Evolutionary conservation across 106 monocot genomes (phyloP).

Genomic region (Xerophyta viscosa): DNA sequence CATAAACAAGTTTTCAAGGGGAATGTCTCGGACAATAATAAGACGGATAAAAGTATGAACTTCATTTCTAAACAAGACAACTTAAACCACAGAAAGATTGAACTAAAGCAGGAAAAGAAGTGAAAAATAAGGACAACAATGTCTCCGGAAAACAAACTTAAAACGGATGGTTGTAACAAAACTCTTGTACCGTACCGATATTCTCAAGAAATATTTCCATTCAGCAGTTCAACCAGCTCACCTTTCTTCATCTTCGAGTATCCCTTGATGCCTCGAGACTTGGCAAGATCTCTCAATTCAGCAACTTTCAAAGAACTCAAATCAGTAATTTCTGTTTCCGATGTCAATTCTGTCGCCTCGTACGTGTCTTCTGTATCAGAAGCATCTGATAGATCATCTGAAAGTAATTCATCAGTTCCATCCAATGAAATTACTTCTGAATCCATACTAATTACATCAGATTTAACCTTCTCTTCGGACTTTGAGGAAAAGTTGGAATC

Average conservation of each 20-base stretch:
- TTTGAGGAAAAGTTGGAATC: background rate
- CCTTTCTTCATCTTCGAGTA: conserved; percentile 88
- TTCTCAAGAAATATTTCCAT: conserved; percentile 18
- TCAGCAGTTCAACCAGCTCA: conserved; percentile 52
- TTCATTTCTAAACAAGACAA: too few species aligned
- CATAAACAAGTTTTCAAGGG: too few species aligned
- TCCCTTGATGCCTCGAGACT: conserved; percentile 75
- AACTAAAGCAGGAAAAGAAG: too few species aligned
- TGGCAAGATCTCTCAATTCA: conserved; percentile 73
- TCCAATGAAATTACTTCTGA: conserved; percentile 24
- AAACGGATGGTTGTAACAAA: too few species aligned
- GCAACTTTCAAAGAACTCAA: conserved; percentile 57
- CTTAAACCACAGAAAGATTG: too few species aligned
- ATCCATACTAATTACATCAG: background rate
- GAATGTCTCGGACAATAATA: too few species aligned
- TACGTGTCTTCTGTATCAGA: conserved; percentile 24
- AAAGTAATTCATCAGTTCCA: conserved; percentile 12
- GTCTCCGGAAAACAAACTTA: too few species aligned
- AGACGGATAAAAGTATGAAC: too few species aligned
- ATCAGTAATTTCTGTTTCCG: conserved; percentile 17
- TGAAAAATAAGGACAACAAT: too few species aligned
- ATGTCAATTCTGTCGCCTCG: conserved; percentile 16
- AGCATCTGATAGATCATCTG: conserved; percentile 17
- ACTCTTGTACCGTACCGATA: background rate
- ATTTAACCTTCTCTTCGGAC: conserved; percentile 12